Percentiles rank a stretch among this genome's conserved stretches.
Conservation (phyloP, 441 rosid species). For the Bruguiera hainesii region DNA sequence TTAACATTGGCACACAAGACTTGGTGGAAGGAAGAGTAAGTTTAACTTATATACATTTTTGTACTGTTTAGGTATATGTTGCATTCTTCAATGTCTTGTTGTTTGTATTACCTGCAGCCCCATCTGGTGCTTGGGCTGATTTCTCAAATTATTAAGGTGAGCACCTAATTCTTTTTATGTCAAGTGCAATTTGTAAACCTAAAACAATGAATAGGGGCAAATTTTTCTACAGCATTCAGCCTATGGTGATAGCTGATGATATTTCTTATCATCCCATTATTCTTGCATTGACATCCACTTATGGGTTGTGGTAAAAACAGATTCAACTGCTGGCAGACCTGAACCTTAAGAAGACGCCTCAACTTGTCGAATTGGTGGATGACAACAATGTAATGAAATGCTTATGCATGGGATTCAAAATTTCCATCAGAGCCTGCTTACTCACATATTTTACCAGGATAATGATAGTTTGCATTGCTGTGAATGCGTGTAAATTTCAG, state of each 20-base stretch:
- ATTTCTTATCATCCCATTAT: slow-evolving; percentile 9
- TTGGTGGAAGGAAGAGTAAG: slow-evolving; percentile 97
- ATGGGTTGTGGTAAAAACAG: slow-evolving; percentile 37
- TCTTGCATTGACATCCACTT: slow-evolving; percentile 20
- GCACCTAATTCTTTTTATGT: background rate
- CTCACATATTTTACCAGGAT: background rate
- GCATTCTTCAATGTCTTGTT: slow-evolving; percentile 8
- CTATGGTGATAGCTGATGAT: background rate
- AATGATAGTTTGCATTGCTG: background rate
- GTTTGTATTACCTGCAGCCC: slow-evolving; percentile 50
- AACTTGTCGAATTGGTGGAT: slow-evolving; percentile 86
- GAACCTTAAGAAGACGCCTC: slow-evolving; percentile 93
- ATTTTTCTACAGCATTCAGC: background rate
- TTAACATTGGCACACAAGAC: slow-evolving; percentile 92
- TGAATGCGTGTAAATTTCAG: slow-evolving; percentile 35
- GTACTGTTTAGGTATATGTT: slow-evolving; percentile 15
- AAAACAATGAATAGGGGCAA: slow-evolving; percentile 1
- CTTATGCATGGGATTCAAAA: slow-evolving; percentile 1
- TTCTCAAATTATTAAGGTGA: slow-evolving; percentile 97
- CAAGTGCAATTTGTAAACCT: slow-evolving; percentile 1
- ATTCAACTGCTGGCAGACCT: slow-evolving; percentile 97
- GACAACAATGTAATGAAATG: slow-evolving; percentile 61
- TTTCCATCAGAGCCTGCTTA: slow-evolving; percentile 6
- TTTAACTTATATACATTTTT: slow-evolving; percentile 18
- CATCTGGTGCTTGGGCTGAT: slow-evolving; percentile 95